These are phyloP conservation scores for Hypoxylon sp. DNA, from an alignment of 2,329 filamentous ascomycete species.

Conservation along the genomic window DNA sequence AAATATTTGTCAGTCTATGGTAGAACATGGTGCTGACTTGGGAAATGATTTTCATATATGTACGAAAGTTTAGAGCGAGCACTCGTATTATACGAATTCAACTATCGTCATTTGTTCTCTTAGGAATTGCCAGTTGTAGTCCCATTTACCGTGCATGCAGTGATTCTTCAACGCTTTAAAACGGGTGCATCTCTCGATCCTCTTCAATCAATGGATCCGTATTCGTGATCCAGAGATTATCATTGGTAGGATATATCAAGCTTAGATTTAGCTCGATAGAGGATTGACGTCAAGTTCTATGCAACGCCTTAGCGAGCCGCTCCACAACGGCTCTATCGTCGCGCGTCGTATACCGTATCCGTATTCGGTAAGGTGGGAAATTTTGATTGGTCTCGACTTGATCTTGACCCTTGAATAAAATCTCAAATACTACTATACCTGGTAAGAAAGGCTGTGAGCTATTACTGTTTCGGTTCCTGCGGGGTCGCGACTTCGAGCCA, in stretches of 20 bases:
- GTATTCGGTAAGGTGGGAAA: slow-evolving; percentile 34
- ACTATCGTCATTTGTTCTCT: neutral
- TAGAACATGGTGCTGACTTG: neutral
- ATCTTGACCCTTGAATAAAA: slow-evolving; percentile 5
- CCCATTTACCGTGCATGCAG: slow-evolving; percentile 10
- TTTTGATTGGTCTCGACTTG: slow-evolving; percentile 23
- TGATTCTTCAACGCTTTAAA: neutral
- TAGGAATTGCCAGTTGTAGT: neutral
- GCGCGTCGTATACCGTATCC: slow-evolving; percentile 40
- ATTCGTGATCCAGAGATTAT: slow-evolving; percentile 28
- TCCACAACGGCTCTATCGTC: slow-evolving; percentile 25
- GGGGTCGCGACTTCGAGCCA: slow-evolving; percentile 16
- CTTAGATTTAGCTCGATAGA: slow-evolving; percentile 16
- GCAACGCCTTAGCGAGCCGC: neutral
- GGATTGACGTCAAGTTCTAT: slow-evolving; percentile 8
- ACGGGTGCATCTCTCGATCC: neutral
- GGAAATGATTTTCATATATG: neutral
- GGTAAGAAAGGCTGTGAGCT: neutral
- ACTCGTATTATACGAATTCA: neutral
- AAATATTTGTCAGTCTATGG: neutral
- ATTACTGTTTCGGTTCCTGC: slow-evolving; percentile 12
- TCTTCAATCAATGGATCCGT: slow-evolving; percentile 25
- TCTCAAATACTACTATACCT: slow-evolving; percentile 20
- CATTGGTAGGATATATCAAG: slow-evolving; percentile 25
- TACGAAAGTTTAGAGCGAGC: neutral